Base-by-base conservation (phyloP, 352 stramenopile genomes). In the Pseudoperonospora humuli region DNA sequence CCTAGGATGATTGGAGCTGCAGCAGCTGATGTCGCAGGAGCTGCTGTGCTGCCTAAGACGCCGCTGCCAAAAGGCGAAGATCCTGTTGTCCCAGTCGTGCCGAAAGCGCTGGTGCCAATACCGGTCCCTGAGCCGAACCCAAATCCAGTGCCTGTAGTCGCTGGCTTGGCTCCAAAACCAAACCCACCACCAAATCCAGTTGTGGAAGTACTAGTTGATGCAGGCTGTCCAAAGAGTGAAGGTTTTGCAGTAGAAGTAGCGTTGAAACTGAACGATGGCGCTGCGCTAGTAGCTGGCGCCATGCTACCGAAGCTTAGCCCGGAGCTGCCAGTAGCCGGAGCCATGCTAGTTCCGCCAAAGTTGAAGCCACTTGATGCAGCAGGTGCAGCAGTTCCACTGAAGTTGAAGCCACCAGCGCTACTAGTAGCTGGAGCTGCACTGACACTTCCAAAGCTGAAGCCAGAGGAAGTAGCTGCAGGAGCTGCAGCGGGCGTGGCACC, bases 1-100 rank as follows among this genome's bases (percentile, higher is more conserved):
- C 69, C 73, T 13, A 80, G 54, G 33, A 90, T 85, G 39, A 91
- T 88, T 18, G 78, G 76, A 8, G 75, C 64, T 7, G 77, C 65
- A 0, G 75, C 67, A 10, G 57, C 74, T n/a, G 56, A 54, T 1
- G 73, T 59, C 1, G 46, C 51, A 17, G 60, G 58, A 15, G 57
- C 51, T 9, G 57, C 26, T 35, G 57, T 32, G 3, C 48, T 54
- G 37, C 67, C 65, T 45, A 78, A 81, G 4, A 61, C 59, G 11
- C 49, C 57, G 6, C 62, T 50, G 18, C 64, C 49, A 32, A 67
- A 63, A 5, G 57, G 32, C 18, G 55, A 68, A 18, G 53, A 67
- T 21, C 57, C 54, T 34, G 53, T 37, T 17, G 51, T 33, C 25
- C 36, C 34, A 8, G 50, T 40, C 10, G 51, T 45, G 10, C 52